These are phyloP conservation scores for Lycium barbarum DNA, from an alignment of 257 asterid species.

Conservation along the genomic window DNA sequence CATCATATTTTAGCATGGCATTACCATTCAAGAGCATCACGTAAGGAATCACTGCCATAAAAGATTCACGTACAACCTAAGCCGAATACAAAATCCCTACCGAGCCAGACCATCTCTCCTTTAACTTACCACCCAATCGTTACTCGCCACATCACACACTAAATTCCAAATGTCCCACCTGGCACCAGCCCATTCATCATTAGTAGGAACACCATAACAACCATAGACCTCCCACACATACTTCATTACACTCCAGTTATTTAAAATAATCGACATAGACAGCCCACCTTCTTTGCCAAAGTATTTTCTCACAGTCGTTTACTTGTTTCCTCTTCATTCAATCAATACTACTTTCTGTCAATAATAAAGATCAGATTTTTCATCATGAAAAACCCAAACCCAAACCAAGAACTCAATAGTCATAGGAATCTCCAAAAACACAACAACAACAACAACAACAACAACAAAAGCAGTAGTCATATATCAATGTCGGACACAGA, in stretches of 20 bases:
- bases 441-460: constrained; percentile 25
- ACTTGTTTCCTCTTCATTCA: neutral
- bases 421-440: constrained; percentile 44
- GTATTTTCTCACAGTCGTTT: constrained; percentile 7
- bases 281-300: constrained; percentile 35
- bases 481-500: constrained; percentile 88
- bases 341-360: neutral
- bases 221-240: neutral
- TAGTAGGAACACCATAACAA: neutral
- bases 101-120: neutral
- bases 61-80: constrained; percentile 23
- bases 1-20: constrained; percentile 29
- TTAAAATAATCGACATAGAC: neutral
- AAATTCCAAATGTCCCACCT: neutral
- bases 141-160: neutral
- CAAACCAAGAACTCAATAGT: neutral
- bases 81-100: neutral
- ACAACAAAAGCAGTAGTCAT: constrained; percentile 50
- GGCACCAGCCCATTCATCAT: neutral
- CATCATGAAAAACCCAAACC: constrained; percentile 37
- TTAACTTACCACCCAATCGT: neutral
- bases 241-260: constrained; percentile 7
- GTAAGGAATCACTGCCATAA: constrained; percentile 5
- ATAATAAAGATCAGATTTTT: neutral
- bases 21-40: neutral